Conservation (phyloP, 371 early-diverging fungal genomes). For the Cokeromyces recurvatus region DNA sequence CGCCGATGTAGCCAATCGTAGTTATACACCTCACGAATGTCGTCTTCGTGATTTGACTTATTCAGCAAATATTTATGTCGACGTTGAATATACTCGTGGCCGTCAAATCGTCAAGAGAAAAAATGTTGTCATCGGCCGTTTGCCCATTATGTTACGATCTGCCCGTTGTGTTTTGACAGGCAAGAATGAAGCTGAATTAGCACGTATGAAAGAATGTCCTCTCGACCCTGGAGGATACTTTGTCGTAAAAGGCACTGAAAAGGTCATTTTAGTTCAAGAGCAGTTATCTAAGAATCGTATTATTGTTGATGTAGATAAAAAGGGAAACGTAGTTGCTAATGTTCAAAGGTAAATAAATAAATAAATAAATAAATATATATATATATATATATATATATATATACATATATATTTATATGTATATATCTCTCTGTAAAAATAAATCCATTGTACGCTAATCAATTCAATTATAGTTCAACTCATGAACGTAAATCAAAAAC, state of each 20-base stretch:
- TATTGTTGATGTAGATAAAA: constrained; percentile 92
- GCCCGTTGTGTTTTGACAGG: constrained; percentile 85
- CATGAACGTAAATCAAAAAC: constrained; percentile 98
- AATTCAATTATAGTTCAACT: constrained; percentile 68
- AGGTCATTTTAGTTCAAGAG: constrained; percentile 99
- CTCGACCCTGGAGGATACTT: constrained; percentile 99
- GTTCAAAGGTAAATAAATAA: constrained; percentile 33
- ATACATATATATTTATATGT: too few relatives aligned
- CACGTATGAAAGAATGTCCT: constrained; percentile 93
- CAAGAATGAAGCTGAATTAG: constrained; percentile 77
- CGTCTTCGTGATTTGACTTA: constrained; percentile 99
- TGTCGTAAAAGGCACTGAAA: constrained; percentile 98
- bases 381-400: too few relatives aligned
- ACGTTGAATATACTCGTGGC: constrained; percentile 96
- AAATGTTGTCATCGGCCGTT: constrained; percentile 91
- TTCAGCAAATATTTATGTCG: constrained; percentile 94
- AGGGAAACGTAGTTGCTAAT: constrained; percentile 67
- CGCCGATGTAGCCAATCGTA: constrained; percentile 67
- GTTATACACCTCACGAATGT: constrained; percentile 98
- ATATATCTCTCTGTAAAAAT: too few relatives aligned
- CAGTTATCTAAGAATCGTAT: constrained; percentile 99
- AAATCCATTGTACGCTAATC: background rate
- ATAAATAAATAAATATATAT: background rate
- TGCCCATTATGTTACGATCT: constrained; percentile 99
- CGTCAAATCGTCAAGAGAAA: constrained; percentile 82